Evolutionary conservation across 306 rosid genomes (phyloP).

Genomic region (Morella rubra): DNA sequence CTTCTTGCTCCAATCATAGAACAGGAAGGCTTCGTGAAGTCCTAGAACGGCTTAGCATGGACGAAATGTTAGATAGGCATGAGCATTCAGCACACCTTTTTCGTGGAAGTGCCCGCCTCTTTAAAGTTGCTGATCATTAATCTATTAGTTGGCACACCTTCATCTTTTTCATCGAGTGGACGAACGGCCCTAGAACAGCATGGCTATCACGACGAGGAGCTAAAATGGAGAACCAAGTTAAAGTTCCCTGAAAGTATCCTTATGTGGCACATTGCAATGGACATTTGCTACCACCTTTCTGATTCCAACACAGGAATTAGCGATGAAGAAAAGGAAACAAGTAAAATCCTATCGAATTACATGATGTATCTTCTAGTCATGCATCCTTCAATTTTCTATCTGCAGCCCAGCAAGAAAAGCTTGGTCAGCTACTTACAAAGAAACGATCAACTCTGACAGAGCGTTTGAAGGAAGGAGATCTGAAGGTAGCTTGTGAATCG

Average conservation of each 20-base stretch:
- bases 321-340: neutral
- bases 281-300: neutral
- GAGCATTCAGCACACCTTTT: too few relatives aligned
- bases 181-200: too few relatives aligned
- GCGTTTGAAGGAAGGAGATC: neutral
- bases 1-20: neutral
- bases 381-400: neutral
- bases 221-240: too few relatives aligned
- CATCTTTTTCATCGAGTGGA: too few relatives aligned
- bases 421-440: too few relatives aligned
- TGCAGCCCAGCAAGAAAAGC: neutral
- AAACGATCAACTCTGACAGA: too few relatives aligned
- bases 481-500: neutral
- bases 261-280: conserved; percentile 16
- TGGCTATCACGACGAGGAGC: too few relatives aligned
- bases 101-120: neutral
- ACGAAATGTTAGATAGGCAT: neutral
- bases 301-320: too few relatives aligned
- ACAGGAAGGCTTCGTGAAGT: neutral
- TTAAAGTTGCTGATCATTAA: neutral
- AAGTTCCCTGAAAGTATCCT: conserved; percentile 1
- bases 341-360: neutral
- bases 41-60: too few relatives aligned
- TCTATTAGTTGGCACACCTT: neutral
- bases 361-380: conserved; percentile 11